Percentiles rank a stretch among this genome's conserved stretches.
These are phyloP conservation scores for Mucor mucedo DNA, from an alignment of 371 early-diverging fungal genomes.

Conservation along the genomic window DNA sequence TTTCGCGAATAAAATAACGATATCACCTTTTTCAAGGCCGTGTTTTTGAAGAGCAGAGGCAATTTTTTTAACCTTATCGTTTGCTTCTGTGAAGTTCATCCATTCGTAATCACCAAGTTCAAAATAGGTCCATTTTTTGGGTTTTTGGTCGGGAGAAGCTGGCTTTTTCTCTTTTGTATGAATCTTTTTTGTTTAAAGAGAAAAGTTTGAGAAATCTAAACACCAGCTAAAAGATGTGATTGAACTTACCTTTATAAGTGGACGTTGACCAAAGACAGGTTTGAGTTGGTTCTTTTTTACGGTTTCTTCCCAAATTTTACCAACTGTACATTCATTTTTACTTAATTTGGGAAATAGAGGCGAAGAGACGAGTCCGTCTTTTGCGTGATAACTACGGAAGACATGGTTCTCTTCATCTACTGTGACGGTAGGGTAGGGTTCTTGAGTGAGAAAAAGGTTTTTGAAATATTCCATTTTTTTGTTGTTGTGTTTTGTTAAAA, in stretches of 20 bases:
- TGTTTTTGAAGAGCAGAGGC: conserved; percentile 44
- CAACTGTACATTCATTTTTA: conserved; percentile 45
- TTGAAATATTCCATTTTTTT: background rate
- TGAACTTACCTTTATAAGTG: conserved; percentile 50
- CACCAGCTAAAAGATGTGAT: background rate
- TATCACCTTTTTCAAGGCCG: conserved; percentile 48
- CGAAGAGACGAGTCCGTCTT: conserved; percentile 44
- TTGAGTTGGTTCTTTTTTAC: conserved; percentile 46
- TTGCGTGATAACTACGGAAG: conserved; percentile 49
- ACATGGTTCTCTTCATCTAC: conserved; percentile 53
- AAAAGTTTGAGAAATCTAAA: background rate
- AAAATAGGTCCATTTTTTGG: conserved; percentile 61
- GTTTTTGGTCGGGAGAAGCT: conserved; percentile 35
- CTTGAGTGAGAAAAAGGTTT: conserved; percentile 31
- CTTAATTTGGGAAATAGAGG: conserved; percentile 49
- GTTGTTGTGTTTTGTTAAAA: background rate
- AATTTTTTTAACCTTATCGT: conserved; percentile 40
- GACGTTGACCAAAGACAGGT: conserved; percentile 54
- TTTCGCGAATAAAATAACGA: conserved; percentile 66
- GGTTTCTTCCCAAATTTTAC: conserved; percentile 48
- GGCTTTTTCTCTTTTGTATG: conserved; percentile 45
- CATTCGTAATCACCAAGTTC: conserved; percentile 63
- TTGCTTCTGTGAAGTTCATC: conserved; percentile 51
- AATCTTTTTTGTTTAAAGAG: conserved; percentile 28
- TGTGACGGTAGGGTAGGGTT: conserved; percentile 45